Base-by-base conservation (phyloP, 768 basidiomycete genomes). In the Termitomyces sp. region DNA sequence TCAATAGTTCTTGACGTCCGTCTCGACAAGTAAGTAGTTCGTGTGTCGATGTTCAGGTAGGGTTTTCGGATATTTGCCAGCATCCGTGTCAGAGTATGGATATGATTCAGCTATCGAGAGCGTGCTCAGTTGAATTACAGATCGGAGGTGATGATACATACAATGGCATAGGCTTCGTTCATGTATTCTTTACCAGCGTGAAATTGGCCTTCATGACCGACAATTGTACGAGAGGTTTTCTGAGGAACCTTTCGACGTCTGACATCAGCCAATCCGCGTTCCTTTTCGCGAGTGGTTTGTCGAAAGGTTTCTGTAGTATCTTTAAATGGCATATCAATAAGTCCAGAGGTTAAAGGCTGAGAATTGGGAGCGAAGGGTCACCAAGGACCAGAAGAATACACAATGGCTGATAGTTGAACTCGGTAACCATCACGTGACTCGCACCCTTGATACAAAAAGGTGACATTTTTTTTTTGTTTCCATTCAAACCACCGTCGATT, bases 11-110 rank as follows among this genome's bases (percentile, higher is more conserved):
- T 78, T 41, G 71, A 70, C 15, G 75, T 67, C 63, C 82, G 82
- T 30, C 83, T 81, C 21, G 76, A 70, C 46, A 80, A 68, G 12
- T 83, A 78, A n/a, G 77, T 70, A 54, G 68, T 63, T 57, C 83
- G 77, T 14, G 85, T 70, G 70, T 90, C 84, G 59, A 93, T 76
- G 64, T 87, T 90, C 63, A 98, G 78, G 75, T 99, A 99, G 30
- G 95, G 84, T 54, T 87, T 85, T 14, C 94, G 85, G 57, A 98
- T 83, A 55, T 80, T 78, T 35, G 77, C 68, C 43, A 98, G 80
- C 80, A 95, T 86, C 46, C 79, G 81, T 28, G 80, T 80, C 56
- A 94, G 72, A 5, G 83, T 84, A 59, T 74, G 78, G 54, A 92
- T 86, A 61, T 91, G 89, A 60, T 81, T 83, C 28, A 94, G 71